Conservation (phyloP, 163 green algal genomes). For the Chloromonas sp. region DNA sequence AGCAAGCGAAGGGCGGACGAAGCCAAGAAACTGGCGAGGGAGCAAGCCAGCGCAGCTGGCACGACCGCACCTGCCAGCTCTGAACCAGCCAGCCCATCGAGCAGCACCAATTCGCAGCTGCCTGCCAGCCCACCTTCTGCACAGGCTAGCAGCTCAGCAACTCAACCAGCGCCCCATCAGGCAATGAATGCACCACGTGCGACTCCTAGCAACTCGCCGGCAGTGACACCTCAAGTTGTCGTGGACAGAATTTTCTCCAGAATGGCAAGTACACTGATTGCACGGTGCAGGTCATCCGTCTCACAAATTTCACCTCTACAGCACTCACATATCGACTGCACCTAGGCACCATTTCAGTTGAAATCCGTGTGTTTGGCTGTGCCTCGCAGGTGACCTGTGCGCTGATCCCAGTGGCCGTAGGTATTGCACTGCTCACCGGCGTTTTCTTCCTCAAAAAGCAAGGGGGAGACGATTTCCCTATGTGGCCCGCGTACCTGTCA, state of each 20-base stretch:
- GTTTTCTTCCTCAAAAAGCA: slow-evolving; percentile 1
- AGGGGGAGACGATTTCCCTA: slow-evolving; percentile 2
- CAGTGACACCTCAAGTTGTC: slow-evolving; percentile 45
- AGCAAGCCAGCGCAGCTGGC: neutral
- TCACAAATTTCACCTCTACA: slow-evolving; percentile 52
- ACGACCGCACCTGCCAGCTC: no score
- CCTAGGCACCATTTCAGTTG: neutral
- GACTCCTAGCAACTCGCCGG: no score
- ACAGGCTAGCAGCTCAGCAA: no score
- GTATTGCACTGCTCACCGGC: slow-evolving; percentile 2
- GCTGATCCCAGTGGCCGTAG: neutral
- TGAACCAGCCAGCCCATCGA: no score
- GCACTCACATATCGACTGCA: neutral
- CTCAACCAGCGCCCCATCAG: no score
- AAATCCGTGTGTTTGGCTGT: neutral
- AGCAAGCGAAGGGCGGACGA: neutral
- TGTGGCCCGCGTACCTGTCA: slow-evolving; percentile 10
- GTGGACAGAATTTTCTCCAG: slow-evolving; percentile 77
- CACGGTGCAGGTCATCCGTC: slow-evolving; percentile 38
- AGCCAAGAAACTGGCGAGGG: slow-evolving; percentile 4
- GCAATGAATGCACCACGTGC: no score
- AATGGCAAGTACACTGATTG: slow-evolving; percentile 25
- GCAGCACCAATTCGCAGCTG: no score
- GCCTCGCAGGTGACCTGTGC: neutral
- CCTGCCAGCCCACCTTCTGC: no score